Evolutionary conservation across 768 basidiomycete genomes (phyloP).

Genomic region (Boletus fagicola): DNA sequence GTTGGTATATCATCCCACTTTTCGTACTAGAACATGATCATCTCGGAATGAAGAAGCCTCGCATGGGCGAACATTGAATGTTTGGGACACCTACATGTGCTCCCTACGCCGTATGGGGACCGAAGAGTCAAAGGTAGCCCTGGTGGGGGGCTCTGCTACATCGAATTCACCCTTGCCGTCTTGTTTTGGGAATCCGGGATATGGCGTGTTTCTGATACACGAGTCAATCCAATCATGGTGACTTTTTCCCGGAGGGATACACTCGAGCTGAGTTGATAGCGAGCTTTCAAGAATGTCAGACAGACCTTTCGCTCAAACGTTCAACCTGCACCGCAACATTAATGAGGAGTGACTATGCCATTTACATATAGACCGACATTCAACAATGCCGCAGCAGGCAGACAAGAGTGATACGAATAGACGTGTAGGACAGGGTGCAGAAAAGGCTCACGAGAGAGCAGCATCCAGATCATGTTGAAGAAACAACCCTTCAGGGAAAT

Average conservation of each 20-base stretch:
- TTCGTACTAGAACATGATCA: no score
- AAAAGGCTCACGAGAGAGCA: slow-evolving; percentile 23
- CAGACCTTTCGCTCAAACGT: neutral
- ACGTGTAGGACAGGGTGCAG: neutral
- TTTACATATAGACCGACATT: neutral
- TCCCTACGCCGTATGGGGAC: no score
- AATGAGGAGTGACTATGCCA: neutral
- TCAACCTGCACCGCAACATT: neutral
- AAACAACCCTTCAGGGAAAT: slow-evolving; percentile 68
- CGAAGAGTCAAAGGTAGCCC: no score
- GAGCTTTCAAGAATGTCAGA: neutral
- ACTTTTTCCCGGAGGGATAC: no score
- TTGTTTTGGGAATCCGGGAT: no score
- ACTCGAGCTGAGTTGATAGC: neutral
- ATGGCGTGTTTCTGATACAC: neutral
- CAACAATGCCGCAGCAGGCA: neutral
- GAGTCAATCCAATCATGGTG: neutral
- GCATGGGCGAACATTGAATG: no score
- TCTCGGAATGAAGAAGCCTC: no score
- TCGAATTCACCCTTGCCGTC: no score
- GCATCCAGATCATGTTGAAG: slow-evolving; percentile 48
- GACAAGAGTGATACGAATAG: neutral
- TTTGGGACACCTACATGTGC: no score
- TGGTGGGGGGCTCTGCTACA: no score
- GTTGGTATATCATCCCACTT: no score